Evolutionary conservation across 2,329 filamentous ascomycete species (phyloP).

Genomic region (Ilyonectria robusta): DNA sequence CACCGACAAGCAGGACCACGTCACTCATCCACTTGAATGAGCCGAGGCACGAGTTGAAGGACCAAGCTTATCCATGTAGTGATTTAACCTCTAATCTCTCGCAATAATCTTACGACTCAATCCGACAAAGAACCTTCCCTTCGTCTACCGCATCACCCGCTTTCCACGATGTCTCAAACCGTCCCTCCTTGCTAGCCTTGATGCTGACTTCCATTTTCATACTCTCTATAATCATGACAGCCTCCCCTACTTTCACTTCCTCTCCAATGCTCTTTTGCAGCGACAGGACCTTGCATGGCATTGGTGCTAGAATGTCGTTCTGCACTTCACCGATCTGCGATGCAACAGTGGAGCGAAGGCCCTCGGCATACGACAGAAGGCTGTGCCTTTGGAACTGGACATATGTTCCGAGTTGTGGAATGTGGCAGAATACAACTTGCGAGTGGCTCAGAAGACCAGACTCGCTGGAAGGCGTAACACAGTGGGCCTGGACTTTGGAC

Average conservation of each 20-base stretch:
- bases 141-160: slow-evolving; percentile 34
- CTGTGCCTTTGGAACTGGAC: slow-evolving; percentile 38
- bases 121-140: slow-evolving; percentile 20
- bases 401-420: slow-evolving; percentile 26
- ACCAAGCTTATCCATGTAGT: too few relatives aligned
- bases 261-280: slow-evolving; percentile 37
- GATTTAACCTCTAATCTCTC: not conserved
- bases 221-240: slow-evolving; percentile 45
- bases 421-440: slow-evolving; percentile 26
- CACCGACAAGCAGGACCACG: too few relatives aligned
- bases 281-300: slow-evolving; percentile 45
- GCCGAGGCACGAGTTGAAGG: too few relatives aligned
- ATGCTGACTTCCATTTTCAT: slow-evolving; percentile 49
- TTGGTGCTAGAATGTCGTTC: slow-evolving; percentile 37
- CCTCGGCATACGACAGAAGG: slow-evolving; percentile 43
- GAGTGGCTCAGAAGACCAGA: not conserved
- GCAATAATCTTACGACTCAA: not conserved
- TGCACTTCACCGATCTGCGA: slow-evolving; percentile 2
- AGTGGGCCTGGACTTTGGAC: slow-evolving; percentile 1
- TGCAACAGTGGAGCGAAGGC: slow-evolving; percentile 17
- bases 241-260: slow-evolving; percentile 36
- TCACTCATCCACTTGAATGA: too few relatives aligned
- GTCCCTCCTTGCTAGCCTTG: slow-evolving; percentile 21
- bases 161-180: slow-evolving; percentile 32
- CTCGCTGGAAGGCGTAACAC: not conserved